Evolutionary conservation across 345 rosid species (phyloP).

Genomic region (Barbarea vulgaris): DNA sequence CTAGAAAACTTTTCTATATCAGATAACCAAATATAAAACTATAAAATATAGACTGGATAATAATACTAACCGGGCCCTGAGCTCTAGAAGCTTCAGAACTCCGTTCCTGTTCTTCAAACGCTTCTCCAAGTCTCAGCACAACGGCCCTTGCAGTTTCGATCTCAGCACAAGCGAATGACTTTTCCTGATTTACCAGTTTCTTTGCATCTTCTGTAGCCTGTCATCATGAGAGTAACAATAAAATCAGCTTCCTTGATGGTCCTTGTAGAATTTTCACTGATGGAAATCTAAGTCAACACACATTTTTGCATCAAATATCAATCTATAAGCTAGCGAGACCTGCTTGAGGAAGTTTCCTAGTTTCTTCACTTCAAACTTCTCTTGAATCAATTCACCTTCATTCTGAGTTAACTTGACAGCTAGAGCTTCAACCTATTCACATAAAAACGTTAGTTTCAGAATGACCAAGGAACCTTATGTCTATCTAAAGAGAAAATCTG

Average conservation of each 20-base stretch:
- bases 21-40: neutral
- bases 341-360: constrained; percentile 90
- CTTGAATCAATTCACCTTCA: constrained; percentile 97
- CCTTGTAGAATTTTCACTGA: neutral
- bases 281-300: neutral
- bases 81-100: constrained; percentile 61
- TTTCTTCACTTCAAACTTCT: constrained; percentile 97
- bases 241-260: neutral
- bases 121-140: constrained; percentile 90
- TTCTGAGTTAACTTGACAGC: constrained; percentile 98
- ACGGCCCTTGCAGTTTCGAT: constrained; percentile 97
- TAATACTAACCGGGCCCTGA: constrained; percentile 49
- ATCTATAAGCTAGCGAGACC: constrained; percentile 45
- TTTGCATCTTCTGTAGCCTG: constrained; percentile 99
- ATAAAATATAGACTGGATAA: neutral
- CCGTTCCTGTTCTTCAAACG: constrained; percentile 85
- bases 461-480: neutral
- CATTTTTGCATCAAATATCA: neutral
- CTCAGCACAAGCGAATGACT: constrained; percentile 98
- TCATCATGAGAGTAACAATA: constrained; percentile 3
- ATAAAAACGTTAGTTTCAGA: constrained; percentile 4
- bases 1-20: neutral
- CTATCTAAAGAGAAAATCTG: neutral
- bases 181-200: constrained; percentile 91
- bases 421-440: constrained; percentile 82